A percentile compares a stretch with the other conserved stretches of the same genome.
These are phyloP conservation scores for Apiotrichum akiyoshidainum DNA, from an alignment of 1,284 basidiomycete species.

Conservation along the genomic window DNA sequence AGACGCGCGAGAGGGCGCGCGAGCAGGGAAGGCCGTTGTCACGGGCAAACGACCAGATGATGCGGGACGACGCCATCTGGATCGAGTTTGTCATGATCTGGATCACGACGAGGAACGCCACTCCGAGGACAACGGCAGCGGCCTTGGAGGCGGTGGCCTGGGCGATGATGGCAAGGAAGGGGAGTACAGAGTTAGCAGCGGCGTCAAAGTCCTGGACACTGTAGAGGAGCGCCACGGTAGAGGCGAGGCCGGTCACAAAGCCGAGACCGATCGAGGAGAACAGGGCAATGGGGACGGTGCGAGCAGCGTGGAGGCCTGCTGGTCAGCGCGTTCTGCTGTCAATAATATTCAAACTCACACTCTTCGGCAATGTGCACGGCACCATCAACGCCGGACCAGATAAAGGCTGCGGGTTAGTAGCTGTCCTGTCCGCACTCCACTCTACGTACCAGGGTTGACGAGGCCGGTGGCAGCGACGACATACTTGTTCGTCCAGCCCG, in stretches of 20 bases:
- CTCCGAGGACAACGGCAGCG: constrained; percentile 13
- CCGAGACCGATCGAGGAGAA: constrained; percentile 11
- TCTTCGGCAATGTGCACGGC: constrained; percentile 21
- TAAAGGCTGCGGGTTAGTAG: constrained; percentile 4
- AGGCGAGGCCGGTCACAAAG: constrained; percentile 12
- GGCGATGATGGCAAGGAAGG: constrained; percentile 19
- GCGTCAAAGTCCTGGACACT: constrained; percentile 16
- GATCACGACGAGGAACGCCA: constrained; percentile 10
- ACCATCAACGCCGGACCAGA: constrained; percentile 16
- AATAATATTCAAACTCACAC: constrained; percentile 8
- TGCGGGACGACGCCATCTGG: constrained; percentile 15
- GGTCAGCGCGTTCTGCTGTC: too few relatives aligned
- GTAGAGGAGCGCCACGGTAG: constrained; percentile 16
- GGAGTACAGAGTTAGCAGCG: constrained; percentile 10
- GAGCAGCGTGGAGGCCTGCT: background rate
- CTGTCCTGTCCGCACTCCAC: background rate
- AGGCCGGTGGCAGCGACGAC: constrained; percentile 18
- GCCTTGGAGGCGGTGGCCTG: constrained; percentile 14
- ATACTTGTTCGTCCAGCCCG: constrained; percentile 15
- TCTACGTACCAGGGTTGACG: constrained; percentile 16
- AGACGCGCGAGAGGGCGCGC: constrained; percentile 2
- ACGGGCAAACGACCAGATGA: constrained; percentile 19
- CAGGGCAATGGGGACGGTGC: constrained; percentile 14
- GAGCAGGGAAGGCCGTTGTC: constrained; percentile 17
- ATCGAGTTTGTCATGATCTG: constrained; percentile 16